Conservation (phyloP, 371 early-diverging fungal genomes). For the Mucor irregularis region DNA sequence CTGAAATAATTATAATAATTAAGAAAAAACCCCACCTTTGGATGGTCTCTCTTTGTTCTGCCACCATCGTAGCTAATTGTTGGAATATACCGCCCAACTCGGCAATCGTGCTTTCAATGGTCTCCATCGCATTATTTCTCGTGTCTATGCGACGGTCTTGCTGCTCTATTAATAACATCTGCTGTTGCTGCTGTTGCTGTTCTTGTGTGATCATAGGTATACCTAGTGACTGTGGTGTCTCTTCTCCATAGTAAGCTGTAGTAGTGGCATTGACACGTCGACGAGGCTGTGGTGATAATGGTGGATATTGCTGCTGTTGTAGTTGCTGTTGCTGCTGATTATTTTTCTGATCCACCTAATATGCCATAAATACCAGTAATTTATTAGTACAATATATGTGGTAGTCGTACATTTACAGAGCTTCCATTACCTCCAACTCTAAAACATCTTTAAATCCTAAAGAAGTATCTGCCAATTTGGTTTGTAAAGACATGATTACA, state of each 20-base stretch:
- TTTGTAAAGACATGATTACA: conserved; percentile 87
- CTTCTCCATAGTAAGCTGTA: conserved; percentile 19
- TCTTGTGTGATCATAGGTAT: conserved; percentile 51
- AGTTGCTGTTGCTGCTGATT: not conserved
- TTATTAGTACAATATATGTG: no score
- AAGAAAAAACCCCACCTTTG: conserved; percentile 58
- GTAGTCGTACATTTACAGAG: no score
- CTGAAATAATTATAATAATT: no score
- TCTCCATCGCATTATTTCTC: conserved; percentile 86
- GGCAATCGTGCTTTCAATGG: conserved; percentile 94
- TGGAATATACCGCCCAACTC: conserved; percentile 95
- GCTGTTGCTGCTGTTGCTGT: conserved; percentile 61
- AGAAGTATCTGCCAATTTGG: conserved; percentile 84
- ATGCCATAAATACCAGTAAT: no score
- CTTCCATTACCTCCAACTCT: conserved; percentile 80
- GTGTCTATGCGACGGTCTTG: conserved; percentile 77
- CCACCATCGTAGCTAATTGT: conserved; percentile 90
- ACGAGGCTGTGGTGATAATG: conserved; percentile 55
- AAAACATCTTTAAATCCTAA: conserved; percentile 89
- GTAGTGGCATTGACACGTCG: conserved; percentile 30
- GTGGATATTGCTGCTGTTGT: not conserved
- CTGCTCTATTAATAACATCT: conserved; percentile 36
- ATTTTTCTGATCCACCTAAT: no score
- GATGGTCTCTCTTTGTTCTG: conserved; percentile 92
- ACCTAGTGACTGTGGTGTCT: conserved; percentile 40